Conservation (phyloP, 768 basidiomycete genomes). For the Suillus variegatus region DNA sequence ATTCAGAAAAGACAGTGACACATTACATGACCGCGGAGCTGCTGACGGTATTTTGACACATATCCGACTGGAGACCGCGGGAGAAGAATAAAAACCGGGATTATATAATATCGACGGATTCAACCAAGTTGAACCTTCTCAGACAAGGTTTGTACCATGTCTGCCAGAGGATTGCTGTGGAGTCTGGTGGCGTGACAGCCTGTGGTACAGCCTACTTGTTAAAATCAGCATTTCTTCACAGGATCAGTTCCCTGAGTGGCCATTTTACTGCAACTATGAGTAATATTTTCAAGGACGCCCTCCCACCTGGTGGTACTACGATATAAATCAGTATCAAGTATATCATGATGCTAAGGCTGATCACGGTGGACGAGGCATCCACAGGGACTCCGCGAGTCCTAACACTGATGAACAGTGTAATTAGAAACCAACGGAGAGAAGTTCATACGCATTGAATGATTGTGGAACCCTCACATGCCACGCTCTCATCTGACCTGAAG, state of each 20-base stretch:
- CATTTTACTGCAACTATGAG: constrained; percentile 1
- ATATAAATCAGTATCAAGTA: not conserved
- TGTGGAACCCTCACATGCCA: not conserved
- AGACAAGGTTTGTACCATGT: not conserved
- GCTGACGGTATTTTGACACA: not conserved
- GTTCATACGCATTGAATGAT: not conserved
- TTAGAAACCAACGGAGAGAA: not conserved
- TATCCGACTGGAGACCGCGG: not conserved
- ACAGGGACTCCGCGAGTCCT: not conserved
- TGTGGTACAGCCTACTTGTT: not conserved
- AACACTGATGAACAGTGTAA: not conserved
- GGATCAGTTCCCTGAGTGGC: not conserved
- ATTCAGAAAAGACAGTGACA: not conserved
- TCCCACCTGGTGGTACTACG: too few species aligned
- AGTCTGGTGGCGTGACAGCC: not conserved
- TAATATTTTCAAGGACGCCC: not conserved
- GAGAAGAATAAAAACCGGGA: not conserved
- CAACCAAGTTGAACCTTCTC: not conserved
- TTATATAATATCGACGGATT: not conserved
- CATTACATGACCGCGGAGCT: not conserved
- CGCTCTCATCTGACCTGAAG: not conserved
- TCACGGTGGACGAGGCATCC: not conserved
- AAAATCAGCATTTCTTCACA: not conserved
- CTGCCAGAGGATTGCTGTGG: not conserved
- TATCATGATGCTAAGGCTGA: not conserved